Evolutionary conservation across 2,329 filamentous ascomycete genomes (phyloP).

Genomic region (Phialemoniopsis sp.): DNA sequence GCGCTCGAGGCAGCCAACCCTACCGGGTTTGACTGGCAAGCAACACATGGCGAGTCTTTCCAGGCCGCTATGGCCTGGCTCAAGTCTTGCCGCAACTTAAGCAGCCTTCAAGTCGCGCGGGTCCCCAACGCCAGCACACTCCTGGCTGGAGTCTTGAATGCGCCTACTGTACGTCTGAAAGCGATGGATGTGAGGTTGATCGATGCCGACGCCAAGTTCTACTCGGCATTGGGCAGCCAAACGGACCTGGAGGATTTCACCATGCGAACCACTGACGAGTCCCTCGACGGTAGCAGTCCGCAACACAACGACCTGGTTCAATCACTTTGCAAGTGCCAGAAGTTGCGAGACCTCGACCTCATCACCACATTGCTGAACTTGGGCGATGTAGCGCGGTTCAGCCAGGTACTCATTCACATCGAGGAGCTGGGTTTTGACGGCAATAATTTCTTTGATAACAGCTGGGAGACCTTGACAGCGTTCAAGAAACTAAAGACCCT

Average conservation of each 20-base stretch:
- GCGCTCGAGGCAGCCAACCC: constrained; percentile 19
- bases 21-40: constrained; percentile 12
- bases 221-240: constrained; percentile 46
- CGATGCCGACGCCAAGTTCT: constrained; percentile 45
- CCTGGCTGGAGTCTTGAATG: constrained; percentile 37
- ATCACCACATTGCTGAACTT: constrained; percentile 44
- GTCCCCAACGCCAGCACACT: constrained; percentile 49
- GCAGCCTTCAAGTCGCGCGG: constrained; percentile 42
- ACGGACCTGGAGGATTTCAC: constrained; percentile 29
- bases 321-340: constrained; percentile 43
- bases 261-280: constrained; percentile 12
- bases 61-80: constrained; percentile 24
- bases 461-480: constrained; percentile 27
- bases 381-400: constrained; percentile 43
- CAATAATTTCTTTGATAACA: constrained; percentile 41
- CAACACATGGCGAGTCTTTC: constrained; percentile 15
- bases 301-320: constrained; percentile 24
- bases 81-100: constrained; percentile 36
- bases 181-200: constrained; percentile 42
- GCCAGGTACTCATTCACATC: constrained; percentile 37
- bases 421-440: constrained; percentile 55
- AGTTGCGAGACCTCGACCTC: constrained; percentile 49
- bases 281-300: constrained; percentile 15
- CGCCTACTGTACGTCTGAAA: constrained; percentile 37
- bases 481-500: constrained; percentile 46